Evolutionary conservation across 495 filamentous ascomycete species (phyloP).

Genomic region (Daldinia childiae): DNA sequence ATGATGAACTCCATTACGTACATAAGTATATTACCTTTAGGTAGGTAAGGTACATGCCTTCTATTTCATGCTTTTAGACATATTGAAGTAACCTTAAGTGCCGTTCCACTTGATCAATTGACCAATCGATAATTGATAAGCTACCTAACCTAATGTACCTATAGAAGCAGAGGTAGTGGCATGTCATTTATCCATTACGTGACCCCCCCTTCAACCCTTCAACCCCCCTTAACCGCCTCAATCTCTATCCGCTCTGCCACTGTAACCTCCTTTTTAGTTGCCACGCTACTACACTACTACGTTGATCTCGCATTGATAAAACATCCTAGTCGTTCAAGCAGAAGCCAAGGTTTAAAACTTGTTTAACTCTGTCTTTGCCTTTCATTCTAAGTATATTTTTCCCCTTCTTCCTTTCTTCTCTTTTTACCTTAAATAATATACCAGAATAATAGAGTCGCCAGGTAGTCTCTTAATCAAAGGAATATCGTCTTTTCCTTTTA

Average conservation of each 20-base stretch:
- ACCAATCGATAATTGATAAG: slow-evolving; percentile 14
- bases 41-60: no score
- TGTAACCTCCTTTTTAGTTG: slow-evolving; percentile 23
- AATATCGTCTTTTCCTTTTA: not conserved
- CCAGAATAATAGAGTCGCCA: slow-evolving; percentile 12
- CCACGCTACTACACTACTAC: slow-evolving; percentile 5
- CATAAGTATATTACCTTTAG: no score
- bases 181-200: slow-evolving; percentile 25
- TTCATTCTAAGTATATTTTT: slow-evolving; percentile 18
- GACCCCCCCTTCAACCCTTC: slow-evolving; percentile 10
- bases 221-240: slow-evolving; percentile 1
- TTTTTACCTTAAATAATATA: slow-evolving; percentile 12
- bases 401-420: slow-evolving; percentile 2
- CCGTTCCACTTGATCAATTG: no score
- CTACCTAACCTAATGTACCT: no score
- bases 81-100: no score
- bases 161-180: no score
- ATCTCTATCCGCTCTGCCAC: not conserved
- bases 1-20: not conserved
- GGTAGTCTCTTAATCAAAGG: not conserved
- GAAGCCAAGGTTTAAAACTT: slow-evolving; percentile 20
- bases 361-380: slow-evolving; percentile 26
- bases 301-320: slow-evolving; percentile 41
- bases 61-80: no score
- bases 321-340: slow-evolving; percentile 28